Evolutionary conservation across 352 stramenopile species (phyloP).

Genomic region (Globisporangium emineosum): DNA sequence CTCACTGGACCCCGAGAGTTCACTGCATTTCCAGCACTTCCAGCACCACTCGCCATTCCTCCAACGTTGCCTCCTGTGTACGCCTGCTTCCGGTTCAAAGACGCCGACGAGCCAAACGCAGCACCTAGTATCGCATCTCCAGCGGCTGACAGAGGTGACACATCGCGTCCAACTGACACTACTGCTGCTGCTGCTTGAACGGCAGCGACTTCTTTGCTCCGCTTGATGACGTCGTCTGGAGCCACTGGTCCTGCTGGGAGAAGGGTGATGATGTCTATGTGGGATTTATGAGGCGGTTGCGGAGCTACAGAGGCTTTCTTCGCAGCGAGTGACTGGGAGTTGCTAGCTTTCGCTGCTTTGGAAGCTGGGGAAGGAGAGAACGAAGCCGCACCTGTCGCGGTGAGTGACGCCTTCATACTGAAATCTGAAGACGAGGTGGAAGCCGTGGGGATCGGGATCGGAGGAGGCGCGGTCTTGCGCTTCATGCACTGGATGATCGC

Average conservation of each 20-base stretch:
- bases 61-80: conserved; percentile 26
- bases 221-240: conserved; percentile 85
- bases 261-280: conserved; percentile 68
- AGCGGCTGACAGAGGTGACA: conserved; percentile 40
- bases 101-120: conserved; percentile 40
- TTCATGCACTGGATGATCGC: conserved; percentile 88
- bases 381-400: conserved; percentile 6
- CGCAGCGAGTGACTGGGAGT: conserved; percentile 5
- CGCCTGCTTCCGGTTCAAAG: conserved; percentile 34
- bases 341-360: conserved; percentile 12
- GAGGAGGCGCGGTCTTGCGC: conserved; percentile 64
- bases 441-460: conserved; percentile 55
- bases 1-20: conserved; percentile 7
- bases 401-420: conserved; percentile 17
- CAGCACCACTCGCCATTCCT: conserved; percentile 11
- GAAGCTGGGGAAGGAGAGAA: conserved; percentile 17
- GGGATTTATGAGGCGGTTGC: conserved; percentile 67
- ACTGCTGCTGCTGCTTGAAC: conserved; percentile 72
- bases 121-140: conserved; percentile 51
- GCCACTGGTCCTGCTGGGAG: conserved; percentile 46
- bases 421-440: conserved; percentile 16
- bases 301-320: conserved; percentile 33
- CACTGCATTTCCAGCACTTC: background rate
- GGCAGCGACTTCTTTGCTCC: conserved; percentile 76
- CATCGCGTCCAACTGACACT: conserved; percentile 47